Evolutionary conservation across 1,139 yeast genomes (phyloP).

Genomic region (Hansenula lynferdii): DNA sequence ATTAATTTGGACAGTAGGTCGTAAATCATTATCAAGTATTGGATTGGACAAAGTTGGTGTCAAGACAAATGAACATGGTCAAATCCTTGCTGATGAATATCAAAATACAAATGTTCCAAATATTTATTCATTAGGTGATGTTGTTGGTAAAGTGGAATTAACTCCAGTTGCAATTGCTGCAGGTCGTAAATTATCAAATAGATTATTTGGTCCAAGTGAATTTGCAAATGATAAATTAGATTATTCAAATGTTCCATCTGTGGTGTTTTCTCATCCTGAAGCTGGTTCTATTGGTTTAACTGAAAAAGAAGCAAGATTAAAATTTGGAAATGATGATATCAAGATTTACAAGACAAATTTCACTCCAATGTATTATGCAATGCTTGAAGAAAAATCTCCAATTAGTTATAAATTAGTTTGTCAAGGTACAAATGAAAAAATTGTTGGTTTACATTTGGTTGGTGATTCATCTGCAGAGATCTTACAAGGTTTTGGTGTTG

Average conservation of each 20-base stretch:
- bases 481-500: conserved; percentile 97
- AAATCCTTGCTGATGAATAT: conserved; percentile 77
- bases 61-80: conserved; percentile 48
- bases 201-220: conserved; percentile 77
- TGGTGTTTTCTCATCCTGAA: conserved; percentile 94
- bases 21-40: conserved; percentile 69
- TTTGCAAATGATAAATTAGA: conserved; percentile 73
- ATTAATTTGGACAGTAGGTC: conserved; percentile 91
- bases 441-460: conserved; percentile 89
- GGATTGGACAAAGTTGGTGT: conserved; percentile 78
- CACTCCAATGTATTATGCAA: conserved; percentile 91
- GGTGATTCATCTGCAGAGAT: conserved; percentile 92
- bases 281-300: conserved; percentile 90
- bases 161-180: conserved; percentile 99
- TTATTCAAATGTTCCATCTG: conserved; percentile 84
- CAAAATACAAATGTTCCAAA: conserved; percentile 74
- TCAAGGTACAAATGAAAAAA: conserved; percentile 82
- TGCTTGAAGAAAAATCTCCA: conserved; percentile 81
- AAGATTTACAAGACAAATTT: conserved; percentile 81
- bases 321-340: conserved; percentile 77
- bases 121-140: conserved; percentile 89
- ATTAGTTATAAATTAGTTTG: conserved; percentile 80
- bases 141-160: conserved; percentile 83
- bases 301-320: conserved; percentile 67
- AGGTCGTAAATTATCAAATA: conserved; percentile 87